Evolutionary conservation across 768 basidiomycete genomes (phyloP).

Genomic region (Kondoa subrosea): DNA sequence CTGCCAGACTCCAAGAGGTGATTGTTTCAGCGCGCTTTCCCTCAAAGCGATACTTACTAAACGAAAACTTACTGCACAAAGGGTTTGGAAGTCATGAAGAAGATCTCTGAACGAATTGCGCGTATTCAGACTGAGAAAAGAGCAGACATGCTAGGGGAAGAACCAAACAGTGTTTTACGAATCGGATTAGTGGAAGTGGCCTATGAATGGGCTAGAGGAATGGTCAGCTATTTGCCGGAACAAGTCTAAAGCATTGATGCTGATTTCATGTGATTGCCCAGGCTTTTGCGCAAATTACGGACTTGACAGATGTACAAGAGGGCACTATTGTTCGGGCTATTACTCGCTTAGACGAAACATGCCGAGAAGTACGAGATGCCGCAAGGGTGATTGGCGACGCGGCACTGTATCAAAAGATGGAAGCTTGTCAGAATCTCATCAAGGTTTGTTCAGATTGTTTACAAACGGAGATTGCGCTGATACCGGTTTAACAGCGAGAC

Average conservation of each 20-base stretch:
- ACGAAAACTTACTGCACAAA: constrained; percentile 8
- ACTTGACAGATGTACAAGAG: constrained; percentile 83
- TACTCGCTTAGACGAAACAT: constrained; percentile 88
- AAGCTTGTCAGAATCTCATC: constrained; percentile 79
- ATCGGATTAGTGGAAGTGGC: constrained; percentile 89
- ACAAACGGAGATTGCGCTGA: neutral
- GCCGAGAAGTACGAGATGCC: constrained; percentile 88
- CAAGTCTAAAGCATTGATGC: neutral
- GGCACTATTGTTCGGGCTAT: constrained; percentile 94
- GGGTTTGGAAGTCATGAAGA: constrained; percentile 60
- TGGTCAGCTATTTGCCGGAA: constrained; percentile 46
- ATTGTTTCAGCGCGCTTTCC: neutral
- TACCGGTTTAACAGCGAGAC: neutral
- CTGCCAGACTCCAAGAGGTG: constrained; percentile 54
- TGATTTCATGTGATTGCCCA: constrained; percentile 31
- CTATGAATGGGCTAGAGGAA: constrained; percentile 98
- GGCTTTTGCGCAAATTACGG: constrained; percentile 90
- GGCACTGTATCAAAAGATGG: constrained; percentile 94
- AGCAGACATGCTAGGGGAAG: constrained; percentile 53
- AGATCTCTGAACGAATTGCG: constrained; percentile 60
- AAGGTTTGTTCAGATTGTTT: constrained; percentile 35
- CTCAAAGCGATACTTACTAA: neutral
- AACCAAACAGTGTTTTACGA: constrained; percentile 46
- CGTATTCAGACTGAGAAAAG: constrained; percentile 55
- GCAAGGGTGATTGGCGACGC: constrained; percentile 93